Base-by-base conservation (phyloP, 2,329 filamentous ascomycete species). In the Metarhizium humberi region DNA sequence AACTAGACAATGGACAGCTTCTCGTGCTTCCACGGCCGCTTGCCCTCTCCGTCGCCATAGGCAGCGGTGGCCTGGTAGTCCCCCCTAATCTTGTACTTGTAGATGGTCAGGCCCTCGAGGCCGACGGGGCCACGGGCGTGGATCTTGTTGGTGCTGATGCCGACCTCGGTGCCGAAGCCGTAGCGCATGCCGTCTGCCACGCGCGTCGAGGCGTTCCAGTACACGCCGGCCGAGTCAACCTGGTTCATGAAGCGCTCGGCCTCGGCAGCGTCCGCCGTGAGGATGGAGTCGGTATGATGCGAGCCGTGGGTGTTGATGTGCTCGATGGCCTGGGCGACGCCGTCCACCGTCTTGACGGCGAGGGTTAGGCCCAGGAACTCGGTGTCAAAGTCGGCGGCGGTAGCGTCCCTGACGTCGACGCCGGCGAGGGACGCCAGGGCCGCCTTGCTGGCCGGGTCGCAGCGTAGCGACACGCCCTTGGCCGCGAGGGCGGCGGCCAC, bases 111-210 rank as follows among this genome's bases (percentile, higher is more conserved):
- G 0, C 94, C 94, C 67, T 97, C 94, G 53, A 99, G 75, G 1
- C 94, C 94, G 6, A 99, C 94, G 0, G 94, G 94, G 0, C 94
- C 94, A 52, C 94, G 79, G 1, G 90, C 88, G 69, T 99, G 94
- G 60, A 99, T 96, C 77, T 97, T 99, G 77, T 96, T 99, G 51
- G 94, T 99, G 74, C 89, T 95, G 72, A 99, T 97, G 54, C 94
- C 94, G 29, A 99, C 94, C 73, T 99, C 94, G 0, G 94, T 97
- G 50, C 94, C 94, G 72, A 99, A 99, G 7, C 94, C 94, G 69
- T 95, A 97, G 46, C 94, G 81, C 88, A 95, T 96, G 7, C 94
- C 94, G 69, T 99, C 94, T 6, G 92, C 91, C 74, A 99, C 92
- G 52, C 94, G 83, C 8, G 90, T 96, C 29, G 90, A 95, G 7